Conservation (phyloP, 345 rosid genomes). For the Ceriops decandra region DNA sequence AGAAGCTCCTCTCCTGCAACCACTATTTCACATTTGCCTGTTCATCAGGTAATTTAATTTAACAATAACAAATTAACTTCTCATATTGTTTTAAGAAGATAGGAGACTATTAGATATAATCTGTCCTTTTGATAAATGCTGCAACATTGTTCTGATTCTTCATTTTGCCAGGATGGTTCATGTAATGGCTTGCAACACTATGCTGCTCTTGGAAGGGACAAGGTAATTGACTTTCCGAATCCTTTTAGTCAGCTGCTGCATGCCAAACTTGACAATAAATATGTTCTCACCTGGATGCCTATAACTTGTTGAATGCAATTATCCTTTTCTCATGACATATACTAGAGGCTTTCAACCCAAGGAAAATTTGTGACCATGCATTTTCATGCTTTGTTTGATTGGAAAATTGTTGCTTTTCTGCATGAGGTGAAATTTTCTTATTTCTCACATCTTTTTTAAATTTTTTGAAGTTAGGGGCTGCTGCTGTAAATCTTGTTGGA, state of each 20-base stretch:
- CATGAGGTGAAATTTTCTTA: background rate
- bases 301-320: background rate
- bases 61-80: background rate
- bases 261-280: background rate
- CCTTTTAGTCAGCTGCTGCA: background rate
- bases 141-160: conserved; percentile 9
- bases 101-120: conserved; percentile 1
- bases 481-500: conserved; percentile 88
- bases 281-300: background rate
- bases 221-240: conserved; percentile 49
- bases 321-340: background rate
- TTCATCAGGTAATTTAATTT: conserved; percentile 71
- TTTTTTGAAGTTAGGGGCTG: conserved; percentile 74
- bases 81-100: background rate
- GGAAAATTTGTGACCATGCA: background rate
- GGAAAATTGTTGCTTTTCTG: background rate
- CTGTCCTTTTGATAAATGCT: background rate
- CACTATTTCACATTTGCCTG: conserved; percentile 69
- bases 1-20: conserved; percentile 78
- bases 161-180: conserved; percentile 85
- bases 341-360: background rate
- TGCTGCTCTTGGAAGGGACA: conserved; percentile 98
- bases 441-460: background rate
- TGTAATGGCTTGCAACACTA: conserved; percentile 99
- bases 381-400: background rate